Conservation (phyloP, 2,329 filamentous ascomycete species). For the Apiospora pterosperma region DNA sequence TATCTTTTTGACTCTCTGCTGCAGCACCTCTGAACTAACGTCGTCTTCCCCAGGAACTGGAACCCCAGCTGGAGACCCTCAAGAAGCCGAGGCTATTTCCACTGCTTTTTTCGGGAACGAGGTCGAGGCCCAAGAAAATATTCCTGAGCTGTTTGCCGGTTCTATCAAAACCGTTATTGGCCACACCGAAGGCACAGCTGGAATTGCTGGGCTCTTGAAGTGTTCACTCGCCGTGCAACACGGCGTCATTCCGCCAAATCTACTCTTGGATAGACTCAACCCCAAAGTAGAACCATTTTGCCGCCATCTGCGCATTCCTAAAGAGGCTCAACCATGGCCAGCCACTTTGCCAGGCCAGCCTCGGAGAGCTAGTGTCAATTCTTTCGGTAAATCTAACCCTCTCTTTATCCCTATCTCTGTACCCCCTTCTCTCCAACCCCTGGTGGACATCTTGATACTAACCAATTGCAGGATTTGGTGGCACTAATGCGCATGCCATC, state of each 20-base stretch:
- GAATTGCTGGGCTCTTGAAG: conserved; percentile 18
- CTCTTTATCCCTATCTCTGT: too few relatives aligned
- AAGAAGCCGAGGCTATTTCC: conserved; percentile 19
- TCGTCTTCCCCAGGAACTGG: conserved; percentile 41
- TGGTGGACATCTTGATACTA: conserved; percentile 37
- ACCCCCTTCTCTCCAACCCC: conserved; percentile 28
- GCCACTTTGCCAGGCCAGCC: conserved; percentile 35
- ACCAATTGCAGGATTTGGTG: conserved; percentile 45
- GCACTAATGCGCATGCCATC: conserved; percentile 41
- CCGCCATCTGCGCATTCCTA: conserved; percentile 9
- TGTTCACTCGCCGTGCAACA: conserved; percentile 10
- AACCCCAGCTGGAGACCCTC: conserved; percentile 16
- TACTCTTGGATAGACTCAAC: conserved; percentile 23
- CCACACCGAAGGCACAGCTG: conserved; percentile 18
- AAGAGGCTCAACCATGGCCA: conserved; percentile 9
- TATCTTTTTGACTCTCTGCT: conserved; percentile 20
- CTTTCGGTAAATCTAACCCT: conserved; percentile 18
- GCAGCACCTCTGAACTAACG: conserved; percentile 41
- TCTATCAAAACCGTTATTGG: conserved; percentile 19
- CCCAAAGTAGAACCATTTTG: conserved; percentile 18
- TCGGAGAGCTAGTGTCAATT: conserved; percentile 39
- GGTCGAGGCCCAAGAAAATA: not conserved
- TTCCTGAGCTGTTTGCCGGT: conserved; percentile 13
- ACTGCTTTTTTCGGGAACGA: conserved; percentile 8
- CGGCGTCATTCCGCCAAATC: conserved; percentile 21